Percentiles rank a stretch among this genome's conserved stretches.
Conservation (phyloP, 148 eudicot genomes). For the Rhododendron williamsianum region DNA sequence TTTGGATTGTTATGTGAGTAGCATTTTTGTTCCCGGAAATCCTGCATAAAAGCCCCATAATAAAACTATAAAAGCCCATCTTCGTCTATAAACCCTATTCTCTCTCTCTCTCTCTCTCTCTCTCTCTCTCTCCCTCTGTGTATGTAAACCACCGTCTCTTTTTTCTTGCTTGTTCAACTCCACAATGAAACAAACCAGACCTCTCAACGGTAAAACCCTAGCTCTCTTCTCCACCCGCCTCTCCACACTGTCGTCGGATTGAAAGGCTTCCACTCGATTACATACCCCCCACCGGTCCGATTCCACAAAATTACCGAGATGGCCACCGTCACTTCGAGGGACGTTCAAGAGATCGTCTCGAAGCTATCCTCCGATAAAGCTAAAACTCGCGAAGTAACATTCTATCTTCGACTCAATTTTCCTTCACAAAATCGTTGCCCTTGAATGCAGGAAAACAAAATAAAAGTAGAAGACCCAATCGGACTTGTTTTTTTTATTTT, state of each 20-base stretch:
- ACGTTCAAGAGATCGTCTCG: conserved; percentile 65
- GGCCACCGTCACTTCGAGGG: conserved; percentile 54
- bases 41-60: no score
- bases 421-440: background rate
- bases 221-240: background rate
- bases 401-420: background rate
- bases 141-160: no score
- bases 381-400: conserved; percentile 63
- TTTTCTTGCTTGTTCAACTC: no score
- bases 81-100: no score
- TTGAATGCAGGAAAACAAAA: conserved; percentile 6
- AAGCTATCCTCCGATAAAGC: conserved; percentile 71
- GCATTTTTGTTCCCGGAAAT: no score
- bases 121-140: no score
- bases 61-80: no score
- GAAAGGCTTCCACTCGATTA: background rate
- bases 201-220: conserved; percentile 4
- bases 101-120: no score
- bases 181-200: no score
- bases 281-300: background rate
- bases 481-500: no score
- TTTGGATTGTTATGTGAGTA: no score
- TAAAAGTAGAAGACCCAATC: no score
- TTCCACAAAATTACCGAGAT: conserved; percentile 15
- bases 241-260: background rate